Base-by-base conservation (phyloP, 331 rosid species). In the Spiraea crenata region DNA sequence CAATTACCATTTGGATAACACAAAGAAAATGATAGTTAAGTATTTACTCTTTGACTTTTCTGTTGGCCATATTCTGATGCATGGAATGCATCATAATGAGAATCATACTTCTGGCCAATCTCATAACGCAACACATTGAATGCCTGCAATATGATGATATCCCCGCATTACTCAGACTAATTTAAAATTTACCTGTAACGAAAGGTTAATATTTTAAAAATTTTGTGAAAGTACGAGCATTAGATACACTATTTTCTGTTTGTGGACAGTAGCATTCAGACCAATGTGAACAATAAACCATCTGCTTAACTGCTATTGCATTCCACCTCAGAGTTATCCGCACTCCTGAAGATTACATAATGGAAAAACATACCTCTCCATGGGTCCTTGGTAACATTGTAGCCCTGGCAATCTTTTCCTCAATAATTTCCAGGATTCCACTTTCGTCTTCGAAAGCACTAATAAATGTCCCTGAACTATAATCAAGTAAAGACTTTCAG, bases 341-440 rank as follows among this genome's bases (percentile, higher is more conserved):
- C 47, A 51, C 42, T 19, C 45, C 49, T 5, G 4, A n/a, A 71
- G 45, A 65, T 50, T 8, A 40, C 11, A 49, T 5, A 19, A 37
- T 39, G 12, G 17, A 16, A 67, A 71, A 42, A 57, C 62, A 34
- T 83, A 93, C 99, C 96, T 91, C 99, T 71, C 89, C 89, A 57
- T 91, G 91, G 73, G 8, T 63, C 76, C 82, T 86, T 58, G 97
- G 99, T 77, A 89, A 64, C 87, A 82, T 89, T 37, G 99, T 87
- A 37, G 78, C 96, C 78, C 66, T 83, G 49, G 97, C 87, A 79
- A 91, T 91, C 83, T 91, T 93, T 80, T 86, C 79, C 83, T 93
- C 99, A 74, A 93, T 76, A 69, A 19, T 74, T 25, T 74, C 85
- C 67, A 93, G 77, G 65, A 57, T 46, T 67, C 96, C 95, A 2